Base-by-base conservation (phyloP, 2,329 filamentous ascomycete genomes). In the Penicillium sp. region DNA sequence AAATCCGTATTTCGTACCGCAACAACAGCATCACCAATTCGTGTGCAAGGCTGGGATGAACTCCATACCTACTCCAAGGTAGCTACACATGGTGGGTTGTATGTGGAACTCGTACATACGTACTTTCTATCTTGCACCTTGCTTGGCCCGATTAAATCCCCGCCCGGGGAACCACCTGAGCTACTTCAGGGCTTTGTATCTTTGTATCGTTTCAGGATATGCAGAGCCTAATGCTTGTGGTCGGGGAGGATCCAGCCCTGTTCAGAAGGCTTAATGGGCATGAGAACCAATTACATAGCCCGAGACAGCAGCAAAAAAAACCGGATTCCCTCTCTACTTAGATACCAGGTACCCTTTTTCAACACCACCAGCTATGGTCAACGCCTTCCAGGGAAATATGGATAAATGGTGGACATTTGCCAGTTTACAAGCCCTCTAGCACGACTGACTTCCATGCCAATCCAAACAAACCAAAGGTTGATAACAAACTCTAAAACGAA, bases 121-220 rank as follows among this genome's bases (percentile, higher is more conserved):
- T 53, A 53, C 42, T 13, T 45, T 31, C 25, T 15, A 53, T 41
- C 21, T 23, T 36, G 35, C 35, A 48, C 55, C 55, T 57, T 57
- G 43, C 55, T 5, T 57, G 13, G 35, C 13, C 35, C 23, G 35
- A 57, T 53, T 29, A 48, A 35, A 36, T 39, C 44, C 42, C 41
- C 49, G 21, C 17, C 52, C 42, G 55, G 43, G 35, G 43, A 47
- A 36, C 55, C 6, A 27, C 19, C 33, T 36, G 35, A 49, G 38
- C 23, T 23, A 9, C 31, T 44, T 31, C 23, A 6, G 4, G n/a
- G 33, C 27, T 35, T 42, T 21, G 33, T 51, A 53, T 35, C 21
- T 43, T 48, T 48, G 43, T 31, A 21, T 42, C 4, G 23, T 48
- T 49, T 57, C 43, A 53, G 21, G 27, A 23, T 45, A 41, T 47